phyloP scores from a whole-genome alignment of 2,329 filamentous ascomycete species.

The Acarospora socialis region DNA sequence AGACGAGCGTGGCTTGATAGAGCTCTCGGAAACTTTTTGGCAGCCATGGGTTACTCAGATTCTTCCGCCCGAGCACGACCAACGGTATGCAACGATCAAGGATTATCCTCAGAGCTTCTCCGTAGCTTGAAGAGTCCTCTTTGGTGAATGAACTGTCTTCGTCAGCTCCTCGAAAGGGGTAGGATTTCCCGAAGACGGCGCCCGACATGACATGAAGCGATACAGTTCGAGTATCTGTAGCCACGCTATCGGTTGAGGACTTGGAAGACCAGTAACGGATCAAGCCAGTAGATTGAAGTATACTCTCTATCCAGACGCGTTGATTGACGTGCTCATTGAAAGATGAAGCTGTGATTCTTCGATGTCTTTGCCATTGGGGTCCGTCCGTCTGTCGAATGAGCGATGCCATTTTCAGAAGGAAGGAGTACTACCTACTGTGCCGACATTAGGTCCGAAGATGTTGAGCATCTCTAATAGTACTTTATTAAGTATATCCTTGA shows the following conservation, averaged over 20 bases:
- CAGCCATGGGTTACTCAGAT: constrained; percentile 17
- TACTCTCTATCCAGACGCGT: constrained; percentile 23
- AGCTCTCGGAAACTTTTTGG: constrained; percentile 16
- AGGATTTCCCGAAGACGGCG: constrained; percentile 22
- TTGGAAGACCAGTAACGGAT: constrained; percentile 17
- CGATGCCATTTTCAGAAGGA: no score
- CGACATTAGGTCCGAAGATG: no score
- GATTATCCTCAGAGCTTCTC: constrained; percentile 15
- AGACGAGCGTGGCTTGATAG: constrained; percentile 17
- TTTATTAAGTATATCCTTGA: no score
- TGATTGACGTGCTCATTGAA: constrained; percentile 25
- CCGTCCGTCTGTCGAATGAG: no score
- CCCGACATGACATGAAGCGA: constrained; percentile 26
- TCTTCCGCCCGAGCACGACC: constrained; percentile 9
- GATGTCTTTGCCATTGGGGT: constrained; percentile 22
- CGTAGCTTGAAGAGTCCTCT: constrained; percentile 9
- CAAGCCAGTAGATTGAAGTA: constrained; percentile 21
- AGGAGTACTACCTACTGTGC: no score
- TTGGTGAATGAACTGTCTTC: constrained; percentile 3
- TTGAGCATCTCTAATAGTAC: no score
- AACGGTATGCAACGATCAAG: constrained; percentile 13
- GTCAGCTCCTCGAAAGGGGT: constrained; percentile 17
- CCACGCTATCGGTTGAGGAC: constrained; percentile 14
- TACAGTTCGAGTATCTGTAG: constrained; percentile 20
- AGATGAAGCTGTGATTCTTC: constrained; percentile 23